Conservation (phyloP, 2,329 filamentous ascomycete genomes). For the Phoma herbarum region DNA sequence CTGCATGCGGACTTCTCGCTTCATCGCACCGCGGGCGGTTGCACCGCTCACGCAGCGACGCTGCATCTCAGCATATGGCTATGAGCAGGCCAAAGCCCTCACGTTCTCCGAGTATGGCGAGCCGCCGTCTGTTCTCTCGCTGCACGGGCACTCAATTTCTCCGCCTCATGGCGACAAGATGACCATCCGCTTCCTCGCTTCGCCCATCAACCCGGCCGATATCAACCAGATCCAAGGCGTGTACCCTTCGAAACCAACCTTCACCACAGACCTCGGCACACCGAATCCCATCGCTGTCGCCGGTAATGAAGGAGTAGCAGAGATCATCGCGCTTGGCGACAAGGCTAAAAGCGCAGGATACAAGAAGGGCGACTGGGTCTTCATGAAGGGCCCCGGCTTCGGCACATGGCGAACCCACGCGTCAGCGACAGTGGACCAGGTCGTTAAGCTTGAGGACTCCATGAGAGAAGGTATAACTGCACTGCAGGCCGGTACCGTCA, state of each 20-base stretch:
- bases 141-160: slow-evolving; percentile 80
- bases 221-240: slow-evolving; percentile 98
- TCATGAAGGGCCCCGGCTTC: slow-evolving; percentile 82
- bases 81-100: slow-evolving; percentile 85
- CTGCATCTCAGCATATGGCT: slow-evolving; percentile 72
- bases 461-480: slow-evolving; percentile 75
- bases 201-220: slow-evolving; percentile 95
- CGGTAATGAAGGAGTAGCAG: slow-evolving; percentile 93
- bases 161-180: slow-evolving; percentile 74
- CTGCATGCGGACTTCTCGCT: slow-evolving; percentile 24
- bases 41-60: slow-evolving; percentile 46
- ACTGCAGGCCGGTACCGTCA: slow-evolving; percentile 84
- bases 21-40: slow-evolving; percentile 15
- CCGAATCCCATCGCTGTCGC: slow-evolving; percentile 77
- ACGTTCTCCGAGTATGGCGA: slow-evolving; percentile 79
- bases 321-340: slow-evolving; percentile 77
- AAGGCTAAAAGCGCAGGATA: slow-evolving; percentile 64
- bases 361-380: slow-evolving; percentile 87
- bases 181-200: slow-evolving; percentile 86
- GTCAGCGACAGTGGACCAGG: slow-evolving; percentile 66
- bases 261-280: slow-evolving; percentile 80
- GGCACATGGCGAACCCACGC: slow-evolving; percentile 97
- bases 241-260: slow-evolving; percentile 85
- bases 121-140: slow-evolving; percentile 72
- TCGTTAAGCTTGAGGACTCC: slow-evolving; percentile 75